Conservation (phyloP, 2,329 filamentous ascomycete species). For the Penicillium brevicompactum region DNA sequence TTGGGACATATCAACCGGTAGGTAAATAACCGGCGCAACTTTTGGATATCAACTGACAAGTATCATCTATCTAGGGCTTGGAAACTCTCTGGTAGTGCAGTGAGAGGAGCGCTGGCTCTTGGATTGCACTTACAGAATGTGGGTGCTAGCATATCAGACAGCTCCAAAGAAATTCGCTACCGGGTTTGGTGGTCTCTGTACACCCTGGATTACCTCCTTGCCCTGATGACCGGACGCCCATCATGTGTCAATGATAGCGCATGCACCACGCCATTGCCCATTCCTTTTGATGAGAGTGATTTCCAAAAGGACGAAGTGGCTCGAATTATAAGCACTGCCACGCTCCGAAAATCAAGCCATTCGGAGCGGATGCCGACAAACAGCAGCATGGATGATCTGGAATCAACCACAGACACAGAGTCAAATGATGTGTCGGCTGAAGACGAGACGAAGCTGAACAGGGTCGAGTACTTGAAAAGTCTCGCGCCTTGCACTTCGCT, state of each 20-base stretch:
- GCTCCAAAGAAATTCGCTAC: conserved; percentile 47
- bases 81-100: conserved; percentile 44
- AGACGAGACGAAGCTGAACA: conserved; percentile 23
- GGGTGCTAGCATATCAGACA: conserved; percentile 38
- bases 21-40: neutral
- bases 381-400: conserved; percentile 24
- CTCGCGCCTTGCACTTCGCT: conserved; percentile 41
- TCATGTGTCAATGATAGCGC: conserved; percentile 45
- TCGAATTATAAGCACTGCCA: conserved; percentile 28
- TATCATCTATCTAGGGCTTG: conserved; percentile 37
- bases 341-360: conserved; percentile 21
- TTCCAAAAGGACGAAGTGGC: conserved; percentile 37
- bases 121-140: conserved; percentile 47
- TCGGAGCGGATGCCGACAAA: conserved; percentile 25
- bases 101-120: conserved; percentile 44
- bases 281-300: conserved; percentile 44
- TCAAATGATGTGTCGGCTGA: conserved; percentile 17
- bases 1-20: conserved; percentile 48
- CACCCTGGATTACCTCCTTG: conserved; percentile 45
- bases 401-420: conserved; percentile 22
- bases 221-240: conserved; percentile 48
- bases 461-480: conserved; percentile 39
- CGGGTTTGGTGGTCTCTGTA: conserved; percentile 51
- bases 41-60: conserved; percentile 1
- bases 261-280: conserved; percentile 46